These are phyloP conservation scores for Boletus albobrunnescens DNA, from an alignment of 1,284 basidiomycete genomes.

Conservation along the genomic window DNA sequence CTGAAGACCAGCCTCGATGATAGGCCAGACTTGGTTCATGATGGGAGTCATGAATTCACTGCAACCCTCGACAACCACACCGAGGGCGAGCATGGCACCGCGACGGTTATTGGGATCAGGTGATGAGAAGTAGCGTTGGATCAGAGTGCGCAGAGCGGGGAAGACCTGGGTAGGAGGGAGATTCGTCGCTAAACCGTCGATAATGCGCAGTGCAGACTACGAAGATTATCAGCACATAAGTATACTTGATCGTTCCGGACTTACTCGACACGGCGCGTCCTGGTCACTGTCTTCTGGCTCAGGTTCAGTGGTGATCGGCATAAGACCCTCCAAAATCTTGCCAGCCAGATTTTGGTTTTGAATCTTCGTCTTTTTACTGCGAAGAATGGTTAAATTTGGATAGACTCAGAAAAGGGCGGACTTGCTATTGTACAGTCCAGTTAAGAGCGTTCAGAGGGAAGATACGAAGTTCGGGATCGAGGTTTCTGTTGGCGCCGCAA, in stretches of 20 bases:
- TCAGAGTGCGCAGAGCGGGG: constrained; percentile 82
- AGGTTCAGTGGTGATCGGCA: constrained; percentile 91
- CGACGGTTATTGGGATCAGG: constrained; percentile 79
- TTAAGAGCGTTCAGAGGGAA: constrained; percentile 93
- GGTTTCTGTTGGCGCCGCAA: constrained; percentile 77
- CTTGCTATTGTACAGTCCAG: constrained; percentile 91
- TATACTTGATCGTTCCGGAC: constrained; percentile 26
- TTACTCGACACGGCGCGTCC: constrained; percentile 84
- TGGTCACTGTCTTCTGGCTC: constrained; percentile 87
- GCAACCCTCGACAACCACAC: constrained; percentile 96
- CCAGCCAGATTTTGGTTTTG: constrained; percentile 84
- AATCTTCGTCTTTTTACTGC: constrained; percentile 93
- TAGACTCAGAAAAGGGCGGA: not conserved
- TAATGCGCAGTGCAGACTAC: constrained; percentile 88
- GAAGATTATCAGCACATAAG: constrained; percentile 14
- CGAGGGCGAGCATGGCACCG: constrained; percentile 93
- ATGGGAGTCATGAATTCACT: constrained; percentile 97
- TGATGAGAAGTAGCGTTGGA: constrained; percentile 80
- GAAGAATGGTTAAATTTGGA: not conserved
- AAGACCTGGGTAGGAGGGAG: constrained; percentile 96
- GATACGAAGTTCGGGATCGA: constrained; percentile 81
- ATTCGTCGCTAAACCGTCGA: constrained; percentile 91
- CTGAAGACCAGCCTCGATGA: constrained; percentile 86
- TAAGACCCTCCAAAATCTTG: constrained; percentile 85
- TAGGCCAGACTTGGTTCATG: constrained; percentile 91